phyloP scores from a whole-genome alignment of 1,139 yeast species.

The Hyphopichia khmerensis region DNA sequence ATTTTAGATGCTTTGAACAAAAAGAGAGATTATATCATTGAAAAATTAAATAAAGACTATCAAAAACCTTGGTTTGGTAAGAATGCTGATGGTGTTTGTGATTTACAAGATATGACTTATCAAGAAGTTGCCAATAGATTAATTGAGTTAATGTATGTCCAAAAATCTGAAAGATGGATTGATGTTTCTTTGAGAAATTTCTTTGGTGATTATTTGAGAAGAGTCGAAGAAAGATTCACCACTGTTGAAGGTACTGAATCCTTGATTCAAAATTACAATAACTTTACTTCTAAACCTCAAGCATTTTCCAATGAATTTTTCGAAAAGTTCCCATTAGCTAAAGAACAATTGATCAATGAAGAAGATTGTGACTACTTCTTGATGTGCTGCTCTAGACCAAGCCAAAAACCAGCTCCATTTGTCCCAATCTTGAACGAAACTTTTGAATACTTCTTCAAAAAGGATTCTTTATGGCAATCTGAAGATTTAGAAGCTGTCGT shows the following conservation, averaged over 20 bases:
- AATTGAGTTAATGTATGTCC: constrained; percentile 85
- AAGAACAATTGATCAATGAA: constrained; percentile 81
- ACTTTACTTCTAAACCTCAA: constrained; percentile 64
- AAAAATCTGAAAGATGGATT: constrained; percentile 82
- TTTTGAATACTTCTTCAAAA: constrained; percentile 94
- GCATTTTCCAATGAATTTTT: constrained; percentile 59
- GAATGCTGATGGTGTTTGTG: constrained; percentile 78
- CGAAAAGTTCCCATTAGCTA: constrained; percentile 68
- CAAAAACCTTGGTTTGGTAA: constrained; percentile 97
- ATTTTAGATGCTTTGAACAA: constrained; percentile 75
- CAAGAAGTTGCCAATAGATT: constrained; percentile 85
- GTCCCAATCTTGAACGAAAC: constrained; percentile 93
- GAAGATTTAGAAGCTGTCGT: constrained; percentile 96
- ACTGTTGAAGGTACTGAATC: constrained; percentile 52
- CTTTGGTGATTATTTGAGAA: constrained; percentile 81
- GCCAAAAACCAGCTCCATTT: constrained; percentile 96
- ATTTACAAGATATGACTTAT: constrained; percentile 93
- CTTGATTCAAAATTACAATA: constrained; percentile 68
- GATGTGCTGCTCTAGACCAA: constrained; percentile 76
- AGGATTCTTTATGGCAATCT: constrained; percentile 98
- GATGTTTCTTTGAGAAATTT: constrained; percentile 84
- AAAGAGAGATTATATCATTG: constrained; percentile 84
- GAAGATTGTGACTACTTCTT: constrained; percentile 95
- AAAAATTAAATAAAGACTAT: constrained; percentile 85
- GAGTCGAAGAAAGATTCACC: constrained; percentile 96